Percentiles rank a stretch among this genome's conserved stretches.
phyloP scores from a whole-genome alignment of 1,284 basidiomycete species.

The Afroboletus lepidellus region DNA sequence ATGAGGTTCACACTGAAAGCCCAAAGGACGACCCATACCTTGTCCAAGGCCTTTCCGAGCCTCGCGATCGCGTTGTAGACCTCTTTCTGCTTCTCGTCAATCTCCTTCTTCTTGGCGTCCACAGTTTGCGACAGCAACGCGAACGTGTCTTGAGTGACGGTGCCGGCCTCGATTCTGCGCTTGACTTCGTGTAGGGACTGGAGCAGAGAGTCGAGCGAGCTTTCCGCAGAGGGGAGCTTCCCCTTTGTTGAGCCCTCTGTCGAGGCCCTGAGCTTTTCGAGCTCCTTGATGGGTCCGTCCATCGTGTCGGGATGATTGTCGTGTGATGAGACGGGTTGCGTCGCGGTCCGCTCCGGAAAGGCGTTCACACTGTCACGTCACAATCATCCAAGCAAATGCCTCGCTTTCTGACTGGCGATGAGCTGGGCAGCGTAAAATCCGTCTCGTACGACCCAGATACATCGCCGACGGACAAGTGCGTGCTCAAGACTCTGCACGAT shows the following conservation, averaged over 20 bases:
- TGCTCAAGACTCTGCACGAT: slow-evolving; percentile 38
- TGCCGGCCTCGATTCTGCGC: slow-evolving; percentile 52
- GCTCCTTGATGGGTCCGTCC: slow-evolving; percentile 73
- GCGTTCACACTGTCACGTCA: slow-evolving; percentile 25
- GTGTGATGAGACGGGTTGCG: background rate
- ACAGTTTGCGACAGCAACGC: slow-evolving; percentile 56
- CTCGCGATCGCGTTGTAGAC: slow-evolving; percentile 74
- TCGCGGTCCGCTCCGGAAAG: background rate
- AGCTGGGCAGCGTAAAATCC: slow-evolving; percentile 68
- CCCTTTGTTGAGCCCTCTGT: slow-evolving; percentile 47
- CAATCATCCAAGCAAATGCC: slow-evolving; percentile 44
- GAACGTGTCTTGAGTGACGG: slow-evolving; percentile 53
- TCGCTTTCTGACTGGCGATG: slow-evolving; percentile 69
- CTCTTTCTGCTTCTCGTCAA: slow-evolving; percentile 87
- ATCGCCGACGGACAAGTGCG: slow-evolving; percentile 26
- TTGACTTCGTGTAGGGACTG: slow-evolving; percentile 59
- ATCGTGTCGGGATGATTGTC: slow-evolving; percentile 37
- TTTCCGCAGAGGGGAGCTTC: slow-evolving; percentile 56
- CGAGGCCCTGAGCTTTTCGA: slow-evolving; percentile 68
- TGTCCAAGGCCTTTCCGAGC: slow-evolving; percentile 85
- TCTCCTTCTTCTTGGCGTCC: slow-evolving; percentile 75
- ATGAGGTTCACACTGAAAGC: background rate
- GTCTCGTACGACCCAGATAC: slow-evolving; percentile 41
- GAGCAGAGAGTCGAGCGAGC: slow-evolving; percentile 71
- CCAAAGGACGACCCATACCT: slow-evolving; percentile 49